phyloP scores from a whole-genome alignment of 129 eudicot species.

The Apium graveolens region DNA sequence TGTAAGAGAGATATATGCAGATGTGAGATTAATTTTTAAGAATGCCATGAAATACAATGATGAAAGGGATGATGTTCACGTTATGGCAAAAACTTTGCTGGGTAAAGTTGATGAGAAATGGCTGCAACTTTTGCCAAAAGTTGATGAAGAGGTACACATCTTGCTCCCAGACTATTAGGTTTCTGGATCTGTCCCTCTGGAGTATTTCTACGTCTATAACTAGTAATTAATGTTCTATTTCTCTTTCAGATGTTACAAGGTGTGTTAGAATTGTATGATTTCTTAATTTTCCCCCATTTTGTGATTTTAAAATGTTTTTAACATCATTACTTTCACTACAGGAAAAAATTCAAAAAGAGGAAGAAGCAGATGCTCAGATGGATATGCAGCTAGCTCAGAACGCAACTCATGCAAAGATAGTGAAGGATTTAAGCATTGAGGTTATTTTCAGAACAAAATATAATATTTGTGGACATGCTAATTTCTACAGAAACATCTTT shows the following conservation, averaged over 20 bases:
- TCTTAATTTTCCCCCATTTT: neutral
- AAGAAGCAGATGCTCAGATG: constrained; percentile 69
- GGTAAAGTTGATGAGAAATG: constrained; percentile 90
- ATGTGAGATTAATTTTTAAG: constrained; percentile 79
- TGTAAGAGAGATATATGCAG: constrained; percentile 80
- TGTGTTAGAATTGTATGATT: neutral
- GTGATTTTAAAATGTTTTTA: neutral
- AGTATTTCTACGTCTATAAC: neutral
- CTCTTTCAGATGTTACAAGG: neutral
- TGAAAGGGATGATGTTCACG: constrained; percentile 76
- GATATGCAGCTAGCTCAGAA: constrained; percentile 82
- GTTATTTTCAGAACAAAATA: constrained; percentile 24
- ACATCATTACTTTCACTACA: constrained; percentile 18
- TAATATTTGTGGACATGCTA: neutral
- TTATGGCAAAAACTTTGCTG: constrained; percentile 79
- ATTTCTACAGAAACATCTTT: neutral
- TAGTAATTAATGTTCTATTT: neutral
- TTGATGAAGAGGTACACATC: constrained; percentile 75
- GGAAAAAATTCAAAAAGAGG: constrained; percentile 76
- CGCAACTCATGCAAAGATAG: constrained; percentile 85
- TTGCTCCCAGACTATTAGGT: neutral
- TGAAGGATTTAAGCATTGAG: constrained; percentile 51
- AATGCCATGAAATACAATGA: constrained; percentile 84
- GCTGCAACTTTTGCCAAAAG: constrained; percentile 87
- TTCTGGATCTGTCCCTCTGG: neutral